Evolutionary conservation across 208 protist species (phyloP).

Genomic region (Trypanosoma melophagium): DNA sequence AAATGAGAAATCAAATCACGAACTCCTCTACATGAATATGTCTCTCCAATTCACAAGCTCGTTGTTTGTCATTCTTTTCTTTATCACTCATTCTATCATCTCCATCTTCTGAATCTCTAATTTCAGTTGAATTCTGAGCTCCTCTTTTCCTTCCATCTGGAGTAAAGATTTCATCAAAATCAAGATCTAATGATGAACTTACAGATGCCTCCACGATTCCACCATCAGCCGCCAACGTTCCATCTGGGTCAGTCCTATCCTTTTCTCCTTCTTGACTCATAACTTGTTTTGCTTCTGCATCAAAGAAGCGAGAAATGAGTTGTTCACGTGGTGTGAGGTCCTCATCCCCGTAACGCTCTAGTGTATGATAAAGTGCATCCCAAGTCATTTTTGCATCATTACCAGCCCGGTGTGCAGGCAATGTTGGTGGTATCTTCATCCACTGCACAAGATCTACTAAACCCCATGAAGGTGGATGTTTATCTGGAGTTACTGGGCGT

Average conservation of each 20-base stretch:
- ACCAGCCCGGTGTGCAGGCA: constrained; percentile 78
- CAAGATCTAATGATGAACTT: constrained; percentile 47
- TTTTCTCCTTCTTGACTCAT: constrained; percentile 41
- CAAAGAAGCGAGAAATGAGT: constrained; percentile 86
- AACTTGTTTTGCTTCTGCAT: constrained; percentile 66
- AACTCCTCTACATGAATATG: constrained; percentile 21
- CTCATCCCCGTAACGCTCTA: constrained; percentile 87
- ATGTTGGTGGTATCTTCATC: constrained; percentile 72
- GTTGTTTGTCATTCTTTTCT: background rate
- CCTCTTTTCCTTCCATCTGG: constrained; percentile 17
- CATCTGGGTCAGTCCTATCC: background rate
- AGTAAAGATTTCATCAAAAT: constrained; percentile 83
- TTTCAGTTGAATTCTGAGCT: constrained; percentile 23
- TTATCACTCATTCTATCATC: background rate
- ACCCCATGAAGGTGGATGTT: constrained; percentile 86
- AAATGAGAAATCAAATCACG: constrained; percentile 16
- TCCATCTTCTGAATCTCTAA: background rate
- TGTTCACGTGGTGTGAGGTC: constrained; percentile 85
- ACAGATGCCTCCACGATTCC: constrained; percentile 8
- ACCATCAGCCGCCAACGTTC: constrained; percentile 15
- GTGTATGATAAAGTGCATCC: constrained; percentile 87
- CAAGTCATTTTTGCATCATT: constrained; percentile 91
- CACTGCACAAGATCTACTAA: constrained; percentile 79
- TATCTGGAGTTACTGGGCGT: constrained; percentile 87
- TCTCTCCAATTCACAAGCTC: constrained; percentile 9